These are phyloP conservation scores for Acrocalymma vagum DNA, from an alignment of 2,329 filamentous ascomycete species.

Conservation along the genomic window DNA sequence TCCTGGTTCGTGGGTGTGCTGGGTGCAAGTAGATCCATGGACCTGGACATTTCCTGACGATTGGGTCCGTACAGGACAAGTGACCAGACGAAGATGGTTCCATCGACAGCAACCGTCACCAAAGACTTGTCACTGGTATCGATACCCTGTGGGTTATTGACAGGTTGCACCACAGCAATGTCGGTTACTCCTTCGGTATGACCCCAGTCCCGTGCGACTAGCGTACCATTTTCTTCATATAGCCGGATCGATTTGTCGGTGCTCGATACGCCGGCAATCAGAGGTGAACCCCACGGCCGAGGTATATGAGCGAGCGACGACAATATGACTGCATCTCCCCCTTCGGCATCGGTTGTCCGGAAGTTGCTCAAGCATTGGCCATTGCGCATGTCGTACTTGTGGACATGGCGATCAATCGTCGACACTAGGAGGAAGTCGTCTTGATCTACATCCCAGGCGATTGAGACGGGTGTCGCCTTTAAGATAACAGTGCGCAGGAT, in stretches of 20 bases:
- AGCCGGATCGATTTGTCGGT: slow-evolving; percentile 95
- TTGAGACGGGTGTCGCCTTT: slow-evolving; percentile 86
- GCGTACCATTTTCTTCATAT: slow-evolving; percentile 81
- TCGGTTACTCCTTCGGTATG: slow-evolving; percentile 95
- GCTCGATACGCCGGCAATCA: slow-evolving; percentile 88
- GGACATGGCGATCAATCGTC: slow-evolving; percentile 69
- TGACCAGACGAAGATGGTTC: slow-evolving; percentile 60
- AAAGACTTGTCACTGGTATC: slow-evolving; percentile 59
- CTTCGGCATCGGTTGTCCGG: slow-evolving; percentile 82
- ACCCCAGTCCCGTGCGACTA: slow-evolving; percentile 90
- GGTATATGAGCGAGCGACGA: slow-evolving; percentile 75
- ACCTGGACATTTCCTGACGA: slow-evolving; percentile 43
- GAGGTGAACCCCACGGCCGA: slow-evolving; percentile 65
- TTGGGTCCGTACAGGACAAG: slow-evolving; percentile 36
- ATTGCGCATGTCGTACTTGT: slow-evolving; percentile 68
- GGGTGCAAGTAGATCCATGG: slow-evolving; percentile 46
- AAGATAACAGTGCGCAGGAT: slow-evolving; percentile 80
- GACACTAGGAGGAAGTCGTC: slow-evolving; percentile 65
- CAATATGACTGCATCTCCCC: slow-evolving; percentile 81
- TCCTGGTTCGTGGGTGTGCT: slow-evolving; percentile 42
- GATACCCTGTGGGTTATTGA: slow-evolving; percentile 52
- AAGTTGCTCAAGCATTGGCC: slow-evolving; percentile 78
- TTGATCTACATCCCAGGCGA: slow-evolving; percentile 73
- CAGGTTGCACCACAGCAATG: slow-evolving; percentile 65
- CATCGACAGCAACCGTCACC: slow-evolving; percentile 59